Evolutionary conservation across 306 rosid genomes (phyloP).

Genomic region (Canavalia gladiata): DNA sequence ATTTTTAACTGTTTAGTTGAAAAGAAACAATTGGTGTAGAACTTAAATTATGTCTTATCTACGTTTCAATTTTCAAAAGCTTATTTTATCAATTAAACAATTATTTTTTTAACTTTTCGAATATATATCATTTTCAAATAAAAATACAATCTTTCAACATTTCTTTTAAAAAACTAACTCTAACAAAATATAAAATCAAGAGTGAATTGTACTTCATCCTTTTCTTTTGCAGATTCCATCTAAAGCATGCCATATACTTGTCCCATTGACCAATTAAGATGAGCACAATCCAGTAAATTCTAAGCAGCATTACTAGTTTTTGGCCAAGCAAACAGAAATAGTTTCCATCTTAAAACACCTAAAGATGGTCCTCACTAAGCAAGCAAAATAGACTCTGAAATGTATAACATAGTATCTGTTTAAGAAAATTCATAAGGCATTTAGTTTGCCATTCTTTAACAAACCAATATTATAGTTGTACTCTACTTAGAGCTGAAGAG

Average conservation of each 20-base stretch:
- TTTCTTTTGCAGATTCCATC: background rate
- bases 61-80: background rate
- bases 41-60: background rate
- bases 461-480: background rate
- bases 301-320: background rate
- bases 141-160: background rate
- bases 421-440: background rate
- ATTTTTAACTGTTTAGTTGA: too few relatives aligned
- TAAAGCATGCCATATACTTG: background rate
- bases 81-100: background rate
- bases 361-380: background rate
- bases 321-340: background rate
- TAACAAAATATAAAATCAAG: background rate
- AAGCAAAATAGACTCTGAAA: background rate
- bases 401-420: background rate
- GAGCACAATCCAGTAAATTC: background rate
- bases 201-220: background rate
- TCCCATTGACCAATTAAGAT: background rate
- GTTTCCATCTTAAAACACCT: background rate
- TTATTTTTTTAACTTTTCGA: background rate
- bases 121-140: background rate
- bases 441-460: background rate
- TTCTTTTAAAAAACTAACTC: background rate
- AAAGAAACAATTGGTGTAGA: background rate
- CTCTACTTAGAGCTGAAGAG: conserved; percentile 26